These are phyloP conservation scores for Cladosporium sphaerospermum DNA, from an alignment of 2,329 filamentous ascomycete species.

Conservation along the genomic window DNA sequence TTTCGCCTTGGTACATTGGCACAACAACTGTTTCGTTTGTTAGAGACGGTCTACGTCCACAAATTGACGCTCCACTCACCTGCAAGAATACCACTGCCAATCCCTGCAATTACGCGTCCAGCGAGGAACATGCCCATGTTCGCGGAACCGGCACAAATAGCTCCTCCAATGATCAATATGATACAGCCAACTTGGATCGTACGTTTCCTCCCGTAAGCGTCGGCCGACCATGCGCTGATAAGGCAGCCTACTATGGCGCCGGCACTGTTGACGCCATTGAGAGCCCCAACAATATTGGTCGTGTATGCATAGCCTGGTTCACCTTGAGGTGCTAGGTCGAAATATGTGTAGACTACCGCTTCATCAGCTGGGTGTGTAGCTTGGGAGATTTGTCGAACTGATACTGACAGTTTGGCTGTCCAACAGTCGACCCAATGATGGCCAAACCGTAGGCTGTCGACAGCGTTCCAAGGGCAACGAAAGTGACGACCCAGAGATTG, in stretches of 20 bases:
- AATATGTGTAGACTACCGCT: conserved; percentile 33
- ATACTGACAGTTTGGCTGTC: conserved; percentile 36
- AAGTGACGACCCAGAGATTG: conserved; percentile 30
- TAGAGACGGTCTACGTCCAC: no score
- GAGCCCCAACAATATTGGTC: conserved; percentile 38
- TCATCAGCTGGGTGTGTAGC: neutral
- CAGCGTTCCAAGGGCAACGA: conserved; percentile 27
- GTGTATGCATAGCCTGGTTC: conserved; percentile 38
- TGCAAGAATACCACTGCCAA: conserved; percentile 33
- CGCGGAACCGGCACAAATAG: conserved; percentile 33
- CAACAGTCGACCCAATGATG: conserved; percentile 40
- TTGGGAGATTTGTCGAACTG: neutral
- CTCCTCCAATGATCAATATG: conserved; percentile 35
- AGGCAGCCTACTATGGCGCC: conserved; percentile 36
- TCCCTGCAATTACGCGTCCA: conserved; percentile 34
- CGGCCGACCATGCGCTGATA: conserved; percentile 35
- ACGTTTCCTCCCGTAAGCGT: conserved; percentile 33
- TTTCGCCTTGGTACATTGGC: conserved; percentile 36
- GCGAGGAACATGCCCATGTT: conserved; percentile 38
- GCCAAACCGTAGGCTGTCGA: conserved; percentile 32
- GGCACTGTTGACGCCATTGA: conserved; percentile 42
- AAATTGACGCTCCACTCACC: conserved; percentile 8
- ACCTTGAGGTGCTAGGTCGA: conserved; percentile 34
- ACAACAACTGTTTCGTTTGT: conserved; percentile 14
- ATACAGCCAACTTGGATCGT: conserved; percentile 34